Conservation (phyloP, 2,329 filamentous ascomycete genomes). For the Xylaria sp. region DNA sequence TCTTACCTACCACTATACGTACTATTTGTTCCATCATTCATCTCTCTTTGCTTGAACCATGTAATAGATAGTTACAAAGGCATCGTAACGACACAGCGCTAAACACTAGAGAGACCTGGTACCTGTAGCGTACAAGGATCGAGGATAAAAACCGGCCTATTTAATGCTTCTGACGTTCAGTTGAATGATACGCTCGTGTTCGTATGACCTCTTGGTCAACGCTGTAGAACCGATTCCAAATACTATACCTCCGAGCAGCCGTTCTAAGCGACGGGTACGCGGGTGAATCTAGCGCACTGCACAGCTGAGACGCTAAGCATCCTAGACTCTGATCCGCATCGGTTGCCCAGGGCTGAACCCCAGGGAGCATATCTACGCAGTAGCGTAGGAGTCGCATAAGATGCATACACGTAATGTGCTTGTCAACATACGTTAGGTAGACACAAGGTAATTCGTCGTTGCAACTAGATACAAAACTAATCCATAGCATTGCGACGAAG, state of each 20-base stretch:
- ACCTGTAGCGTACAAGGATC: background rate
- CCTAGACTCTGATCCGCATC: slow-evolving; percentile 17
- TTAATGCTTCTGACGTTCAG: background rate
- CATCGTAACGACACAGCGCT: background rate
- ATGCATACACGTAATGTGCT: slow-evolving; percentile 13
- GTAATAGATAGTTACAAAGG: background rate
- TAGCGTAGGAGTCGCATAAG: slow-evolving; percentile 24
- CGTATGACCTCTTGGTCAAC: background rate
- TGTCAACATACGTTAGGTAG: background rate
- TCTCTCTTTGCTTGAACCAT: background rate
- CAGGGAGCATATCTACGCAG: slow-evolving; percentile 12
- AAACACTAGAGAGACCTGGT: background rate
- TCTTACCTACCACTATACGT: background rate
- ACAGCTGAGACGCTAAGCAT: slow-evolving; percentile 8
- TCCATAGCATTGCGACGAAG: slow-evolving; percentile 7
- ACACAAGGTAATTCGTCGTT: slow-evolving; percentile 12
- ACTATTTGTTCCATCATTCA: background rate
- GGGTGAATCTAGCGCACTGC: no score
- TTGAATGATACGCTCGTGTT: slow-evolving; percentile 9
- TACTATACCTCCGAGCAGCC: slow-evolving; percentile 16
- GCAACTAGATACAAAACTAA: slow-evolving; percentile 29
- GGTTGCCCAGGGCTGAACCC: background rate
- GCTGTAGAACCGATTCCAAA: slow-evolving; percentile 26
- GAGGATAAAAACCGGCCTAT: background rate
- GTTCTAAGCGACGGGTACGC: slow-evolving; percentile 33